Evolutionary conservation across 148 eudicot species (phyloP), one percentile per base, ranked within the genome.

Genomic region (Amaranthus hypochondriacus): DNA sequence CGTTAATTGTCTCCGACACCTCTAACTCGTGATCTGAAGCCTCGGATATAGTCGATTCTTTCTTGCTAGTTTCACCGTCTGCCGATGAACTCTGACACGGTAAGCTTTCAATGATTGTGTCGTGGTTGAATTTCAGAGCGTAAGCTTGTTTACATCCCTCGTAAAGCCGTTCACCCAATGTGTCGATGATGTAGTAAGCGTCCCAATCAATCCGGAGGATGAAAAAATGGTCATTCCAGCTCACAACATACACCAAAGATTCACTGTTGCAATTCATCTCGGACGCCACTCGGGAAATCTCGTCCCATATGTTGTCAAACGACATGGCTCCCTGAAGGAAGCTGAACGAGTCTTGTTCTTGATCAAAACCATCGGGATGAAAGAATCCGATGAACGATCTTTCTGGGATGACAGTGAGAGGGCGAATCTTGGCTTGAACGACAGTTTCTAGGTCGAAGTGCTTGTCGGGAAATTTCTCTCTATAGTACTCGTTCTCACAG

Each of bases 201-300:
- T 92, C 89, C n/a, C 81, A 62, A 58, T 92, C 98, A 48, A 90
- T 87, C 70, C 87, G 87, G 51, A 90, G 84, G 6, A 92, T 62
- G 56, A 92, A 92, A 74, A 92, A 92, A 76, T 91, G 96, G 74
- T 91, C 96, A 66, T 91, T 91, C 96, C 96, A 91, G 79, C 96
- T 87, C 6, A 91, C 88, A 56, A 87, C 79, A 61, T 85, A 92
- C 43, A 87, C 81, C 82, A 80, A 10, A 12, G 94, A 82, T 21
- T 89, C 86, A 60, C 73, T 72, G 51, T 75, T 68, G 10, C 52
- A 61, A 9, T 58, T 13, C 39, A 68, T 63, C 15, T 84, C 87
- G 2, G 69, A 70, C 9, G 79, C 83, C 15, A 63, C 72, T 15
- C 58, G 79, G 69, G 79, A 78, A 11, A 92, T 92, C 79, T 92